Base-by-base conservation (phyloP, 345 rosid species). In the Citrus sinensis region DNA sequence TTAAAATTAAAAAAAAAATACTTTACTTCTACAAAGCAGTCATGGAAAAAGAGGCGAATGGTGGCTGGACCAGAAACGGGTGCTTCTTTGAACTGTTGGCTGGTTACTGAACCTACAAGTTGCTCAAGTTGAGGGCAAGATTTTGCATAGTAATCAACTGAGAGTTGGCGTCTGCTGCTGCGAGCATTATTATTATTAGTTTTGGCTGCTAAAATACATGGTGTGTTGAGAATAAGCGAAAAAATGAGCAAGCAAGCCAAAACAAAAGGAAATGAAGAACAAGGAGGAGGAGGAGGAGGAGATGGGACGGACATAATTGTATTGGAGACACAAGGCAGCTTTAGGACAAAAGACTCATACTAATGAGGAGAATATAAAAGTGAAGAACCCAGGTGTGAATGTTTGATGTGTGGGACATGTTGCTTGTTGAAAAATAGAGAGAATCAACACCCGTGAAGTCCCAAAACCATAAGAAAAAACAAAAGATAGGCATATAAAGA, bases 41-140 rank as follows among this genome's bases (percentile, higher is more conserved):
- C 98, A 20, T 95, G 98, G 89, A 95, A 95, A 89, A 93, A 90
- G 68, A 95, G 93, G 37, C 95, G 95, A 71, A 95, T 89, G 59
- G 98, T 92, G 84, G 98, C 97, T 2, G 98, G 92, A 13, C 88
- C 94, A 0, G 98, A 87, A 79, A 92, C 86, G 0, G 98, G 98
- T 2, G 84, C 77, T 83, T 88, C 91, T 80, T 90, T 89, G 87
- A 92, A 93, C 82, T 80, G 92, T 37, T 89, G 94, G 46, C 89
- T 87, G 11, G 97, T 92, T 65, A 95, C 82, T 6, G 94, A 89
- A 42, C 86, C 93, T 9, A 95, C 78, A 14, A 92, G 87, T 73
- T 82, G 93, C 85, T 93, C 98, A 13, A 93, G 83, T 73, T 90
- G 92, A 62, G 98, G 92, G 87, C 98, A 95, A 58, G 89, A 76